Evolutionary conservation across 2,329 filamentous ascomycete genomes (phyloP).

Genomic region (Trichophyton benhamiae): DNA sequence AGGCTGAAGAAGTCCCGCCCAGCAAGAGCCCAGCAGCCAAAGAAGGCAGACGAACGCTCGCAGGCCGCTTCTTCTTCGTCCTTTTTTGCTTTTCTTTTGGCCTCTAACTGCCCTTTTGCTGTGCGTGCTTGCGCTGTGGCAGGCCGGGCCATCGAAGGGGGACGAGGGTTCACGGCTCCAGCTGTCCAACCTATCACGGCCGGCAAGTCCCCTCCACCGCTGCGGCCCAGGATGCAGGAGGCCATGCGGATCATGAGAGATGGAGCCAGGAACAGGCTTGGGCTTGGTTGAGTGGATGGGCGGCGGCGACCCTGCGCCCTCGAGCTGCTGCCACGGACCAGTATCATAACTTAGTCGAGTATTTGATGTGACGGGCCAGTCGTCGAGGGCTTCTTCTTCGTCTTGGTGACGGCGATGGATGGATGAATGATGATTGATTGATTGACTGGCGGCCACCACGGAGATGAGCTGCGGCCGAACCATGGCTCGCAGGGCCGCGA

Average conservation of each 20-base stretch:
- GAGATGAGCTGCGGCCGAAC: neutral
- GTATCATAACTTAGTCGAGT: no score
- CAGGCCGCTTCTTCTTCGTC: no score
- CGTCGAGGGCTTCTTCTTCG: no score
- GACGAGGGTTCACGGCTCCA: slow-evolving; percentile 6
- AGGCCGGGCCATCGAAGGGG: neutral
- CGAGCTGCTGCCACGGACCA: no score
- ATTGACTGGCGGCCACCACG: neutral
- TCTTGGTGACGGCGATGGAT: no score
- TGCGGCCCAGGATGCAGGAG: slow-evolving; percentile 5
- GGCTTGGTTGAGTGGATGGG: neutral
- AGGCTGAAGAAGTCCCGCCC: neutral
- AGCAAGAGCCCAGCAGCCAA: neutral
- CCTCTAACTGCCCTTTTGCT: no score
- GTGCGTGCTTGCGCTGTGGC: slow-evolving; percentile 3
- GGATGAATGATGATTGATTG: no score
- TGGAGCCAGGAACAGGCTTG: slow-evolving; percentile 7
- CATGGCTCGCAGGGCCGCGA: neutral
- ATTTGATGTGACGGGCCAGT: no score
- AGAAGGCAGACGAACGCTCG: neutral
- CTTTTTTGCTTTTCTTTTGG: no score
- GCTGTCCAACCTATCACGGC: slow-evolving; percentile 7
- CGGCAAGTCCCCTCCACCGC: slow-evolving; percentile 5
- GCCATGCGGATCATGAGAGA: slow-evolving; percentile 1
- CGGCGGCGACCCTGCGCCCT: no score